phyloP scores from a whole-genome alignment of 106 monocot species.

The Apostasia ramifera region DNA sequence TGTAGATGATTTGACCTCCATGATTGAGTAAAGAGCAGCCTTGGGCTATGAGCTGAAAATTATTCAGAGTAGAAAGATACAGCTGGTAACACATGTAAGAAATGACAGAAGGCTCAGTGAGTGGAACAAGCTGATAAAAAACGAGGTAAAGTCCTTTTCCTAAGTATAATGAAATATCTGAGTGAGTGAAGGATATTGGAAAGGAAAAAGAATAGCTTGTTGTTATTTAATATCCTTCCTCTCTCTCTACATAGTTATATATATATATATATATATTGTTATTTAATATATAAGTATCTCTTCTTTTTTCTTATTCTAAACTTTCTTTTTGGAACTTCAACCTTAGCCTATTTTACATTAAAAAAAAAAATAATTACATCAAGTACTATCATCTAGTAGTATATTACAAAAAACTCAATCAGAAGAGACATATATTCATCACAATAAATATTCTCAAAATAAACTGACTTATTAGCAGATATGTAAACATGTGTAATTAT shows the following conservation, averaged over 20 bases:
- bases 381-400: no score
- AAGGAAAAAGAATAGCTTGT: not conserved
- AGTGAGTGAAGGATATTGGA: not conserved
- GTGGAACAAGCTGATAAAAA: constrained; percentile 10
- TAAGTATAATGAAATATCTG: not conserved
- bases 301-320: no score
- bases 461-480: no score
- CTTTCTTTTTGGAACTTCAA: no score
- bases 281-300: not conserved
- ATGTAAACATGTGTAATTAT: no score
- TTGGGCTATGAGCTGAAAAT: not conserved
- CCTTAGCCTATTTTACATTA: no score
- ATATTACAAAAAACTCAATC: no score
- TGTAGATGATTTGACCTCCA: constrained; percentile 9
- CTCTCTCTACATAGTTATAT: not conserved
- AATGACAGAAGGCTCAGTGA: constrained; percentile 21
- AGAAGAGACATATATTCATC: no score
- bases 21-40: not conserved
- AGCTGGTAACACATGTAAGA: constrained; percentile 5
- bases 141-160: constrained; percentile 31
- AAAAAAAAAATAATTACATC: no score
- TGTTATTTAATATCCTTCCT: no score
- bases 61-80: not conserved
- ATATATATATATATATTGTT: no score
- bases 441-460: no score